Evolutionary conservation across 2,329 filamentous ascomycete species (phyloP).

Genomic region (Trichoderma sp.): DNA sequence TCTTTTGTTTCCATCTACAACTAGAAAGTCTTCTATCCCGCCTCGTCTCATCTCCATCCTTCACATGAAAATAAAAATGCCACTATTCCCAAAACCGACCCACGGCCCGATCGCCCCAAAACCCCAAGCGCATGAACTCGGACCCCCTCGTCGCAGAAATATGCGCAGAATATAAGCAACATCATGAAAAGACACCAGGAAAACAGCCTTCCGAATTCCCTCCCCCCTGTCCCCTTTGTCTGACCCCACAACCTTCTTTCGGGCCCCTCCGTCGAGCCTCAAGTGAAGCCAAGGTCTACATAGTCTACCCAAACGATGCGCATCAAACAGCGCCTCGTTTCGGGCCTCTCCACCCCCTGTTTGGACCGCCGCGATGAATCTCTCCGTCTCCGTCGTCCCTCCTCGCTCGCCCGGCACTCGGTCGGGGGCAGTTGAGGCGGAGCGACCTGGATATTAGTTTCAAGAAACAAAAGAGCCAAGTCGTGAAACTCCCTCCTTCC

Average conservation of each 20-base stretch:
- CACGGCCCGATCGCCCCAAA: constrained; percentile 18
- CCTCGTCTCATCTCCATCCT: background rate
- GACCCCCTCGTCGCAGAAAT: constrained; percentile 23
- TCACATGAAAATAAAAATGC: background rate
- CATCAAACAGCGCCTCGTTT: constrained; percentile 22
- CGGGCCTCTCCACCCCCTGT: constrained; percentile 6
- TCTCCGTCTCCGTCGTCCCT: constrained; percentile 2
- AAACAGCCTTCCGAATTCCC: background rate
- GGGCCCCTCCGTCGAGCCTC: background rate
- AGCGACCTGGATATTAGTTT: constrained; percentile 2
- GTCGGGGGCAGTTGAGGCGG: constrained; percentile 9
- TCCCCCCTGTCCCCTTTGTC: background rate
- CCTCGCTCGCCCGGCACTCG: constrained; percentile 13
- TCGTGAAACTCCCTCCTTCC: background rate
- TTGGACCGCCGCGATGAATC: background rate
- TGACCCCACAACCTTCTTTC: constrained; percentile 2
- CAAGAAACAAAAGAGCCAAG: constrained; percentile 1
- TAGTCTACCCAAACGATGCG: background rate
- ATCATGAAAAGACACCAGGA: too few species aligned
- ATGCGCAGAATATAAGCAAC: background rate
- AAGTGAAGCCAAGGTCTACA: background rate
- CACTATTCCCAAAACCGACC: constrained; percentile 16
- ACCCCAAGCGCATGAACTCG: constrained; percentile 17
- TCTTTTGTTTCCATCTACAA: background rate
- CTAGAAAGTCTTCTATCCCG: background rate